Evolutionary conservation across 2,329 filamentous ascomycete species (phyloP).

Genomic region (Dothidotthia symphoricarpi): DNA sequence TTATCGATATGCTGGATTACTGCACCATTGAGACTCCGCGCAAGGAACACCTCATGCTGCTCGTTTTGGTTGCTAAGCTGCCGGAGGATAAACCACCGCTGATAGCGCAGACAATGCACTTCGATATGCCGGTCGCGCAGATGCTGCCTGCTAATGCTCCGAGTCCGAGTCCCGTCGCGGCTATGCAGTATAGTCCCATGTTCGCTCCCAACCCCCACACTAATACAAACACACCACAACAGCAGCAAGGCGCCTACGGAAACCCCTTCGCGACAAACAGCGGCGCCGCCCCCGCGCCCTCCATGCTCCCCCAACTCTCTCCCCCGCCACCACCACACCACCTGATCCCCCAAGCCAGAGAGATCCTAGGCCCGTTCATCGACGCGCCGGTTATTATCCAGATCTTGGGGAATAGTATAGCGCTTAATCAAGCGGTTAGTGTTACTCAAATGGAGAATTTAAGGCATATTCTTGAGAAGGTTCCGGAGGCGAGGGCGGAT

Average conservation of each 20-base stretch:
- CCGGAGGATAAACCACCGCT: constrained; percentile 36
- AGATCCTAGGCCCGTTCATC: constrained; percentile 47
- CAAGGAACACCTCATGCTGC: constrained; percentile 73
- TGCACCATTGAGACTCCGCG: constrained; percentile 72
- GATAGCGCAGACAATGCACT: constrained; percentile 21
- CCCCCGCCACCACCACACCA: constrained; percentile 22
- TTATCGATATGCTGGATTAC: constrained; percentile 83
- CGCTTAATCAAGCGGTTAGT: constrained; percentile 35
- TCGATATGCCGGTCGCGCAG: constrained; percentile 14
- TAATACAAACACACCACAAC: no score
- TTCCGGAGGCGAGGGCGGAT: constrained; percentile 65
- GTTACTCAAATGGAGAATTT: constrained; percentile 70
- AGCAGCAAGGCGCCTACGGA: constrained; percentile 13
- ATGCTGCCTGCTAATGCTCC: constrained; percentile 25
- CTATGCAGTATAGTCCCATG: constrained; percentile 37
- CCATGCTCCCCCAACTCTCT: constrained; percentile 1
- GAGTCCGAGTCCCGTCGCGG: constrained; percentile 29
- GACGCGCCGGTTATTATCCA: constrained; percentile 43
- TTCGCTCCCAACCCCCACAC: constrained; percentile 22
- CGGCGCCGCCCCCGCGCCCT: constrained; percentile 3
- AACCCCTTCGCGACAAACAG: constrained; percentile 17
- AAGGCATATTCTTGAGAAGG: constrained; percentile 63
- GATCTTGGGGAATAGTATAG: constrained; percentile 34
- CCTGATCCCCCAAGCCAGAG: constrained; percentile 38
- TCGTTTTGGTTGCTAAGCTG: constrained; percentile 72